phyloP scores from a whole-genome alignment of 2,329 filamentous ascomycete species.

The Aspergillus sp. region DNA sequence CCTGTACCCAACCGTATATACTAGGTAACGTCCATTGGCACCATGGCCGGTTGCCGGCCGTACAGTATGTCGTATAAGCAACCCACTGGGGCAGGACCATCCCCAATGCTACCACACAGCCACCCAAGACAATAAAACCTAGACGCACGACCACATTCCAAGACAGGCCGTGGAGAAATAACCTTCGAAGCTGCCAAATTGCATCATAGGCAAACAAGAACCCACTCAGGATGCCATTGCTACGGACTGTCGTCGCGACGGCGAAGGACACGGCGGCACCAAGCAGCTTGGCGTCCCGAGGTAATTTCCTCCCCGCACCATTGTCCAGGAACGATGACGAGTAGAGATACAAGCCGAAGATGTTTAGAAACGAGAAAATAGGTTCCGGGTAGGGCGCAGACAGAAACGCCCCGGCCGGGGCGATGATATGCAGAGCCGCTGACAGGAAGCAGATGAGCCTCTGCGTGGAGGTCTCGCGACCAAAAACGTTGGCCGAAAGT shows the following conservation, averaged over 20 bases:
- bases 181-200: constrained; percentile 34
- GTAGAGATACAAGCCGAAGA: constrained; percentile 66
- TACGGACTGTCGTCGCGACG: constrained; percentile 65
- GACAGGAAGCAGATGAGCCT: constrained; percentile 50
- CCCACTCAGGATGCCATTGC: constrained; percentile 81
- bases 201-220: constrained; percentile 64
- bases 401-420: constrained; percentile 82
- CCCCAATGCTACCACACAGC: constrained; percentile 60
- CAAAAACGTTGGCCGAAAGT: constrained; percentile 54
- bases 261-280: constrained; percentile 64
- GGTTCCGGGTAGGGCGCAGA: constrained; percentile 81
- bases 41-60: constrained; percentile 56
- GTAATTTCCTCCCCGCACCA: constrained; percentile 16
- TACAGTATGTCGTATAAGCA: constrained; percentile 69
- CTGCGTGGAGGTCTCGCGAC: constrained; percentile 22
- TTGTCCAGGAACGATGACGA: constrained; percentile 39
- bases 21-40: constrained; percentile 68
- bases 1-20: constrained; percentile 86
- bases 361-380: constrained; percentile 68
- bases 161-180: constrained; percentile 33
- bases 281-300: constrained; percentile 48
- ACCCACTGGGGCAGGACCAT: constrained; percentile 64
- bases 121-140: constrained; percentile 56
- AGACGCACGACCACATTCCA: constrained; percentile 47
- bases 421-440: constrained; percentile 70